Evolutionary conservation across 306 rosid species (phyloP).

Genomic region (Neltuma alba): DNA sequence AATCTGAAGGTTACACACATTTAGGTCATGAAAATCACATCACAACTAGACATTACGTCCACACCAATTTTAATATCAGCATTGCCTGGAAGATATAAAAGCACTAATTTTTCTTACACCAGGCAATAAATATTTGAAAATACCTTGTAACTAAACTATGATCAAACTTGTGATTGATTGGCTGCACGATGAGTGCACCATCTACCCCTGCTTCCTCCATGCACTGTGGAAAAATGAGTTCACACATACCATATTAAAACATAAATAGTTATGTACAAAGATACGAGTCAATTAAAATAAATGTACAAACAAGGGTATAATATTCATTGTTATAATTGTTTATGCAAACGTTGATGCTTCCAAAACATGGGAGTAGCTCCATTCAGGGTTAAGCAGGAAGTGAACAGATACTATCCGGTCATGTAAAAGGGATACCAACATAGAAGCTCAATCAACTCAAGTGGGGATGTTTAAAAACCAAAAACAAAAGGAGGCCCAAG

Average conservation of each 20-base stretch:
- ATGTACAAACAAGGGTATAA: not conserved
- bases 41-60: slow-evolving; percentile 4
- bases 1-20: not conserved
- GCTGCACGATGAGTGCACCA: slow-evolving; percentile 92
- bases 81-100: slow-evolving; percentile 15
- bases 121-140: slow-evolving; percentile 25
- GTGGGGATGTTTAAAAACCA: not conserved
- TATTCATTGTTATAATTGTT: not conserved
- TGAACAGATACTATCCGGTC: not conserved
- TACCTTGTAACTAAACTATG: slow-evolving; percentile 89
- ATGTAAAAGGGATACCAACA: not conserved
- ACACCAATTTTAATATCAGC: slow-evolving; percentile 13
- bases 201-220: slow-evolving; percentile 92
- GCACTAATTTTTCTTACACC: not conserved
- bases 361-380: not conserved
- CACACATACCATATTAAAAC: slow-evolving; percentile 4
- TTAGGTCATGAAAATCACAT: not conserved
- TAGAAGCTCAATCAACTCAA: not conserved
- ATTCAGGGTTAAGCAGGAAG: not conserved
- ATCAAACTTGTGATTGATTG: slow-evolving; percentile 86
- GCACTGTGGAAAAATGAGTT: slow-evolving; percentile 46
- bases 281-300: not conserved
- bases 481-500: not conserved
- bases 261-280: not conserved
- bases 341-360: not conserved